Evolutionary conservation across 108 stramenopile species (phyloP).

Genomic region (Nitzschia inconspicua): DNA sequence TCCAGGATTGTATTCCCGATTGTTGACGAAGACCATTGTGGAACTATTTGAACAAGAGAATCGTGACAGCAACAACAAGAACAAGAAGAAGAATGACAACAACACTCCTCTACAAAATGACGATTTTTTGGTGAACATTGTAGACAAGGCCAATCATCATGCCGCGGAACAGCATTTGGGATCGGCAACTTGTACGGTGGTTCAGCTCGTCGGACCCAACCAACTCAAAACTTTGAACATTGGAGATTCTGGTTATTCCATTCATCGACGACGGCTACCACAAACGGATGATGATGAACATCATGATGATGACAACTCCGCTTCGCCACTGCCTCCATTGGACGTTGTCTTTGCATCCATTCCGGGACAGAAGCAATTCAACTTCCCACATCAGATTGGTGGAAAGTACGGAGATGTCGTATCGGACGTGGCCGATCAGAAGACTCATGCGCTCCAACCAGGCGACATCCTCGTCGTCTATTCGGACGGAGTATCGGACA

Average conservation of each 20-base stretch:
- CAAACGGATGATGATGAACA: not conserved
- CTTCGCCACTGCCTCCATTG: not conserved
- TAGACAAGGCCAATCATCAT: conserved; percentile 18
- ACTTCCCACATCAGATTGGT: conserved; percentile 29
- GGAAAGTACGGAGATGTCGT: conserved; percentile 25
- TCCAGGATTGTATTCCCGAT: conserved; percentile 18
- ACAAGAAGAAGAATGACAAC: not conserved
- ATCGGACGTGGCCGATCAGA: conserved; percentile 1
- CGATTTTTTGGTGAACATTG: not conserved
- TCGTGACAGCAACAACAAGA: no score
- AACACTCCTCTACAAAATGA: not conserved
- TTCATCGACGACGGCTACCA: conserved; percentile 5
- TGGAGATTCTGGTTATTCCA: conserved; percentile 29
- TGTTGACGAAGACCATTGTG: conserved; percentile 7
- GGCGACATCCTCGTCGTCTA: conserved; percentile 23
- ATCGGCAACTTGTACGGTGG: conserved; percentile 23
- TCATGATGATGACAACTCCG: no score
- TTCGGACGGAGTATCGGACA: conserved; percentile 30
- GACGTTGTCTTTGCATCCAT: conserved; percentile 16
- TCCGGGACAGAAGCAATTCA: conserved; percentile 30
- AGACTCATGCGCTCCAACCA: conserved; percentile 2
- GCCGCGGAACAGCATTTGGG: conserved; percentile 20
- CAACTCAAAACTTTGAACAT: conserved; percentile 17
- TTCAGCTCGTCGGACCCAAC: not conserved
- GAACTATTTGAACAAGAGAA: no score